Evolutionary conservation across 2,329 filamentous ascomycete species (phyloP).

Genomic region (Neonectria neomacrospora): DNA sequence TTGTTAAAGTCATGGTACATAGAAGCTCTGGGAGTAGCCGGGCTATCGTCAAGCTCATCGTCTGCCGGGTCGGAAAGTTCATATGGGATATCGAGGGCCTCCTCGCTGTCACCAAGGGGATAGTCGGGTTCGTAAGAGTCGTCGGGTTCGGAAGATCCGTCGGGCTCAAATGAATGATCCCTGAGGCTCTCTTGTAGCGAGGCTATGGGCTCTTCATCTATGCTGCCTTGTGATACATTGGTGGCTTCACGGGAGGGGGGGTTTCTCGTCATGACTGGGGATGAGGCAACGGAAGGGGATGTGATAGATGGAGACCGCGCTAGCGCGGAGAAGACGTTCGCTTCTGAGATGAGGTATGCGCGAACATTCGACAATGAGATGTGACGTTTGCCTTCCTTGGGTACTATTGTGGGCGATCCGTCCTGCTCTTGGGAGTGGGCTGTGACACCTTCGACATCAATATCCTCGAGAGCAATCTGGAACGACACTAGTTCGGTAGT

Average conservation of each 20-base stretch:
- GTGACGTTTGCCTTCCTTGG: constrained; percentile 73
- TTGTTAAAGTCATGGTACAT: constrained; percentile 53
- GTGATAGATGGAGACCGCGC: constrained; percentile 66
- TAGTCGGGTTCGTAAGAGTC: constrained; percentile 40
- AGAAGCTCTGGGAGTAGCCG: constrained; percentile 66
- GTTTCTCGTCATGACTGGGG: constrained; percentile 60
- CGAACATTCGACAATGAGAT: constrained; percentile 72
- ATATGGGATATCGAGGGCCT: constrained; percentile 67
- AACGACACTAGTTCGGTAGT: constrained; percentile 69
- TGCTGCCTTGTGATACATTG: constrained; percentile 43
- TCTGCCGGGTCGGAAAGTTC: constrained; percentile 55
- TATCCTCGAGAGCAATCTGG: constrained; percentile 71
- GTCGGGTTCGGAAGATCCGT: constrained; percentile 34
- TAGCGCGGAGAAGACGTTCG: constrained; percentile 71
- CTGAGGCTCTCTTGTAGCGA: constrained; percentile 43
- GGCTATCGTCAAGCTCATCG: constrained; percentile 51
- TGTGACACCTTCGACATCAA: constrained; percentile 76
- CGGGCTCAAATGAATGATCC: constrained; percentile 36
- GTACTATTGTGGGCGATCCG: constrained; percentile 51
- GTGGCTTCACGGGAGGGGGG: constrained; percentile 49
- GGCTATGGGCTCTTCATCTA: constrained; percentile 41
- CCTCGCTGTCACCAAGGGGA: constrained; percentile 62
- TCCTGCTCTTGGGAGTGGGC: constrained; percentile 48
- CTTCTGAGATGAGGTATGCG: constrained; percentile 74
- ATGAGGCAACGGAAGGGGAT: constrained; percentile 57